Base-by-base conservation (phyloP, 805 yeast genomes). In the Yarrowia yakushimensis region DNA sequence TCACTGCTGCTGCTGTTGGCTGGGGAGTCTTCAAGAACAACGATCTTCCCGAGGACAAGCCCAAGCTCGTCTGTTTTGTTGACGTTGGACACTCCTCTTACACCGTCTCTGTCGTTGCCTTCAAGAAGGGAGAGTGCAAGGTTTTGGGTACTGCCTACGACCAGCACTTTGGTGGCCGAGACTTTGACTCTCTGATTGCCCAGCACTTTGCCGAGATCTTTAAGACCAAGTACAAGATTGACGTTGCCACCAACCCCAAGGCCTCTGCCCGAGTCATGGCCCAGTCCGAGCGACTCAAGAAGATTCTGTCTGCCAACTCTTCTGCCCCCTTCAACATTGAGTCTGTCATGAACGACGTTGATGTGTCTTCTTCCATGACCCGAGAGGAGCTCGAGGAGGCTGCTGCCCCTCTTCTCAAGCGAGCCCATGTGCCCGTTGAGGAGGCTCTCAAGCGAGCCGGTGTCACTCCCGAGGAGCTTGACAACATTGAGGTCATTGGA, bases 1-100 rank as follows among this genome's bases (percentile, higher is more conserved):
- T 89, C 68, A 92, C 98, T 64, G 98, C 99, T 65, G 99, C 99
- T 66, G 98, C 97, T 71, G 97, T 94, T 68, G 96, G 97, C 70
- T 96, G 94, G 81, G 99, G 99, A 82, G 97, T 94, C 65, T 94
- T 94, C 87, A 92, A 94, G 84, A 70, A 72, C 60, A 83, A 88
- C 68, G 97, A 93, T 74, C 82, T 94, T 72, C 97, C 98, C 72
- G 98, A 91, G 77, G 96, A 90, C 71, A 88, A 87, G 76, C 87
- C 92, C 73, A 86, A 88, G 80, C 87, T 83, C 72, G 88, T 94
- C 70, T 97, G 96, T 57, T 89, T 94, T 71, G 86, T 94, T 65
- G 99, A 94, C 77, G 89, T 96, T 77, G 99, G 99, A 70, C 96
- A 94, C 82, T 90, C 98, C 45, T 85, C 96, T 57, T 93, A 85